Percentiles rank a stretch among this genome's conserved stretches.
Conservation (phyloP, 176 grass and related monocot genomes). For the Elaeis guineensis region DNA sequence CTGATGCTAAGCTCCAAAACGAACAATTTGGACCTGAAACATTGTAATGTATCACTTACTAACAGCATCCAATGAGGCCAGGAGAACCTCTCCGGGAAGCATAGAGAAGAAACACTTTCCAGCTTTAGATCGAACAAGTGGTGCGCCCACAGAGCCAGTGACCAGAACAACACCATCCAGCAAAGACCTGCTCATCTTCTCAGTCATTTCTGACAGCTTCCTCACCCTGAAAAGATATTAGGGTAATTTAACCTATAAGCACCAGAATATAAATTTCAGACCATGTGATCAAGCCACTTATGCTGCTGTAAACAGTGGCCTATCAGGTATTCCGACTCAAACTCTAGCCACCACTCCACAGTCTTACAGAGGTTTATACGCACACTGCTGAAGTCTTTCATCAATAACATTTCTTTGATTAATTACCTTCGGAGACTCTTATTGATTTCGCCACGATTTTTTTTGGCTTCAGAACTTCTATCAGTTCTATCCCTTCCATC, state of each 20-base stretch:
- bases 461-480: conserved; percentile 15
- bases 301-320: no score
- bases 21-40: background rate
- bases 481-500: conserved; percentile 11
- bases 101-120: conserved; percentile 43
- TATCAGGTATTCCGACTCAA: no score
- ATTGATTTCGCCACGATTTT: conserved; percentile 45
- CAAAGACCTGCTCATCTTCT: conserved; percentile 75
- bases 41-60: conserved; percentile 36
- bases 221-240: conserved; percentile 41
- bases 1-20: background rate
- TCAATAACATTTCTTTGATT: background rate
- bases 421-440: conserved; percentile 66
- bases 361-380: no score
- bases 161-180: conserved; percentile 60
- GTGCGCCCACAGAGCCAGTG: conserved; percentile 57
- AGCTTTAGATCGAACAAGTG: conserved; percentile 57
- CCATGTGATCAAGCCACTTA: no score
- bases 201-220: conserved; percentile 86
- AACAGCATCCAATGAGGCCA: conserved; percentile 78
- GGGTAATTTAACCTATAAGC: no score
- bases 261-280: no score
- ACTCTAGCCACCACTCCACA: no score
- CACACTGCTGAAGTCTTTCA: background rate
- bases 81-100: conserved; percentile 68